phyloP scores from a whole-genome alignment of 2,329 filamentous ascomycete species.

The Ophiostoma novo-ulmi region DNA sequence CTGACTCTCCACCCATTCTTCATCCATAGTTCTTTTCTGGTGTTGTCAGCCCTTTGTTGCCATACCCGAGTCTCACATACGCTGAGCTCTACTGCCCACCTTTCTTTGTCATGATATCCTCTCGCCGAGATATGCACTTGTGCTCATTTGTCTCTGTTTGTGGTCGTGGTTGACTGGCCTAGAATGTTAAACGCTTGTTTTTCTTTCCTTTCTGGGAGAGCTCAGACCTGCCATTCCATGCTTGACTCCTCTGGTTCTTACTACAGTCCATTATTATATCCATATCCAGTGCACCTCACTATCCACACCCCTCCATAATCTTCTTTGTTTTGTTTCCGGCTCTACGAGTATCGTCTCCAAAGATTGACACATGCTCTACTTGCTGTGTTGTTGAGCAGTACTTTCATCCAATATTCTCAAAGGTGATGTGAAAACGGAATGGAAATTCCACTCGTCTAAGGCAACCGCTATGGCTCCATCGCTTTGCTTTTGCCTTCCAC shows the following conservation, averaged over 20 bases:
- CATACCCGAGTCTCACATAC: neutral
- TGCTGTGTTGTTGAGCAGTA: neutral
- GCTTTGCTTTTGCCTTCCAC: neutral
- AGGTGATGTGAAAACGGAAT: slow-evolving; percentile 8
- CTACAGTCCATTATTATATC: neutral
- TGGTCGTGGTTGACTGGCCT: neutral
- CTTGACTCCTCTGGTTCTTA: neutral
- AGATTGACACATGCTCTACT: neutral
- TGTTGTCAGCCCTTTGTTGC: neutral
- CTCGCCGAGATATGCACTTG: neutral
- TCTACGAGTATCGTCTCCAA: neutral
- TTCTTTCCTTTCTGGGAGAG: neutral
- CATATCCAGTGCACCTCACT: neutral
- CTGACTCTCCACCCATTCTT: neutral
- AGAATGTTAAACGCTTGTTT: neutral
- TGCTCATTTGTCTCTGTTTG: neutral
- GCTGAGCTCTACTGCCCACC: neutral
- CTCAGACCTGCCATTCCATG: neutral
- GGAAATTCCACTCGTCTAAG: slow-evolving; percentile 16
- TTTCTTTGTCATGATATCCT: slow-evolving; percentile 1
- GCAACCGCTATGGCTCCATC: neutral
- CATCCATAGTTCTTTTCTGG: neutral
- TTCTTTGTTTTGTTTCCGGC: neutral
- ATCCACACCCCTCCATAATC: neutral
- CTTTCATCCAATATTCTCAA: neutral